Conservation (phyloP, 129 eudicot genomes). For the Flaveria linearis region DNA sequence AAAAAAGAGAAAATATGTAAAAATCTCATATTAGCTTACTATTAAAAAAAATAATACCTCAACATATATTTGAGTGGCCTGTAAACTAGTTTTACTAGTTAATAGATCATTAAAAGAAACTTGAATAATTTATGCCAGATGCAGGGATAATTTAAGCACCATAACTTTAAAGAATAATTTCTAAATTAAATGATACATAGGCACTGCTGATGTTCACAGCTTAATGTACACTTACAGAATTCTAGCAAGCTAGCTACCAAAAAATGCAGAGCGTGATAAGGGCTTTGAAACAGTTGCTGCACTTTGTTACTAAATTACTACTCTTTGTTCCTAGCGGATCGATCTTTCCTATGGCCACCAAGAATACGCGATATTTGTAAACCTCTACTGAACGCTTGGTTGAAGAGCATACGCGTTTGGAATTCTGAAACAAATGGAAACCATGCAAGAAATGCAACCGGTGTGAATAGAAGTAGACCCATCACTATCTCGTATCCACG, state of each 20-base stretch:
- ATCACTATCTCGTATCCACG: constrained; percentile 81
- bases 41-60: too few species aligned
- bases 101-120: too few species aligned
- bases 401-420: constrained; percentile 93
- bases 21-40: too few species aligned
- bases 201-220: constrained; percentile 3
- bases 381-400: constrained; percentile 98
- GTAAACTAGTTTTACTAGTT: too few species aligned
- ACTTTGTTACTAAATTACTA: constrained; percentile 17
- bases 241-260: constrained; percentile 10
- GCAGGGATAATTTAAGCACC: not conserved
- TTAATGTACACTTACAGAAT: constrained; percentile 1
- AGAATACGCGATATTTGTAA: constrained; percentile 92
- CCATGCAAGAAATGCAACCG: constrained; percentile 93
- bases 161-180: not conserved
- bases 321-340: constrained; percentile 71
- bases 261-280: not conserved
- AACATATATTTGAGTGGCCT: too few species aligned
- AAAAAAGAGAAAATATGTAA: too few species aligned
- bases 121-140: too few species aligned
- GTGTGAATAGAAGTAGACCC: constrained; percentile 90
- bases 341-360: constrained; percentile 87
- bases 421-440: constrained; percentile 91
- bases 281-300: constrained; percentile 18
- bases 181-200: not conserved